Percentiles rank a stretch among this genome's conserved stretches.
Evolutionary conservation across 1,139 yeast species (phyloP).

Genomic region (Scheffersomyces insectosa): DNA sequence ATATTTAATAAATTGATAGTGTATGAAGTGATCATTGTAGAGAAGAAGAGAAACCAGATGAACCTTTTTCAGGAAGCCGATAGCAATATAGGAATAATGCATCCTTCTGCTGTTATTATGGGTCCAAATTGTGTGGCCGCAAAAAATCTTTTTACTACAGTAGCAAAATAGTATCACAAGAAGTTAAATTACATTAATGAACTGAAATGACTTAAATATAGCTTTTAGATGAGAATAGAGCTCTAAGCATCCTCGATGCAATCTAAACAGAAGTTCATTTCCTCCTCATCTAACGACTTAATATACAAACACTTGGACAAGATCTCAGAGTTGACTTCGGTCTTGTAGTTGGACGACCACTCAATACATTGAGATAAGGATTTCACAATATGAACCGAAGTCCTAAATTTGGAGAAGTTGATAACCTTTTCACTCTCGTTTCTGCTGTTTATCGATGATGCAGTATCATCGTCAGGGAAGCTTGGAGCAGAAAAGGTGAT

Average conservation of each 20-base stretch:
- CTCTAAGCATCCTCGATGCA: slow-evolving; percentile 7
- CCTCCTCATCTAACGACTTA: slow-evolving; percentile 73
- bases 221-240: neutral
- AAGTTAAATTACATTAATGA: too few species aligned
- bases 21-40: neutral
- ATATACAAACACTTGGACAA: slow-evolving; percentile 83
- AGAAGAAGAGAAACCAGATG: too few species aligned
- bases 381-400: slow-evolving; percentile 76
- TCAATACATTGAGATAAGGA: slow-evolving; percentile 80
- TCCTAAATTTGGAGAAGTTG: slow-evolving; percentile 77
- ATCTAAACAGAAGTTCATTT: slow-evolving; percentile 53
- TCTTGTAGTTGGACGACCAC: slow-evolving; percentile 70
- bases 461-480: slow-evolving; percentile 11
- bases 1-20: neutral
- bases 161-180: neutral
- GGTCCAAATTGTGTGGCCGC: too few species aligned
- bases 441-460: slow-evolving; percentile 12
- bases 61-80: too few species aligned
- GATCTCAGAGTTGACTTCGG: slow-evolving; percentile 55
- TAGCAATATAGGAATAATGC: too few species aligned
- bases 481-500: slow-evolving; percentile 3
- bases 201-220: too few species aligned
- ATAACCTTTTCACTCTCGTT: slow-evolving; percentile 47
- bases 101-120: too few species aligned
- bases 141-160: too few species aligned